These are phyloP conservation scores for Lactarius hatsudake DNA, from an alignment of 768 basidiomycete species.

Conservation along the genomic window DNA sequence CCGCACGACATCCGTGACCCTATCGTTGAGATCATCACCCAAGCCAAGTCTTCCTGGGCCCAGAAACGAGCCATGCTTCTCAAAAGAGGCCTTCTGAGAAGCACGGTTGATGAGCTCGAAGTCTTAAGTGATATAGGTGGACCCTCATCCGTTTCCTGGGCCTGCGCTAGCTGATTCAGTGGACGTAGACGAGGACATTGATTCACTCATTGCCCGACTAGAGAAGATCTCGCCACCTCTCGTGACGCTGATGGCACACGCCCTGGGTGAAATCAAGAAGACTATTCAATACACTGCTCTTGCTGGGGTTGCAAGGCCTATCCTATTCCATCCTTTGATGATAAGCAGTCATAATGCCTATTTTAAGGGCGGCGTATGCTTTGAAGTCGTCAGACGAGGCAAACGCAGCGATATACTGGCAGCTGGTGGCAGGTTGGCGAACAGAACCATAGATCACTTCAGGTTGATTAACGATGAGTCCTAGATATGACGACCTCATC, in stretches of 20 bases:
- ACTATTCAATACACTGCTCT: constrained; percentile 57
- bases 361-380: constrained; percentile 71
- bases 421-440: constrained; percentile 69
- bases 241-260: constrained; percentile 45
- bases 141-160: constrained; percentile 9
- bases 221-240: constrained; percentile 61
- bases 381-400: constrained; percentile 68
- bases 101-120: constrained; percentile 72
- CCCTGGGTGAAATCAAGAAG: constrained; percentile 59
- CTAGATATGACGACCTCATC: constrained; percentile 74
- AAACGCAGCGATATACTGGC: constrained; percentile 72
- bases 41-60: constrained; percentile 59
- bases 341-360: constrained; percentile 58
- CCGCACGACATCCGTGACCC: constrained; percentile 53
- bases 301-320: constrained; percentile 60
- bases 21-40: constrained; percentile 62
- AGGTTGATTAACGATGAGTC: neutral
- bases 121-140: constrained; percentile 59
- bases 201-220: constrained; percentile 50
- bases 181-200: constrained; percentile 57
- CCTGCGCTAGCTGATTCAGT: neutral
- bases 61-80: constrained; percentile 69
- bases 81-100: constrained; percentile 67
- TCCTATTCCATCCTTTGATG: constrained; percentile 74
- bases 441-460: constrained; percentile 1